These are phyloP conservation scores for Salicornia ramosissima DNA, from an alignment of 148 eudicot genomes.

Conservation along the genomic window DNA sequence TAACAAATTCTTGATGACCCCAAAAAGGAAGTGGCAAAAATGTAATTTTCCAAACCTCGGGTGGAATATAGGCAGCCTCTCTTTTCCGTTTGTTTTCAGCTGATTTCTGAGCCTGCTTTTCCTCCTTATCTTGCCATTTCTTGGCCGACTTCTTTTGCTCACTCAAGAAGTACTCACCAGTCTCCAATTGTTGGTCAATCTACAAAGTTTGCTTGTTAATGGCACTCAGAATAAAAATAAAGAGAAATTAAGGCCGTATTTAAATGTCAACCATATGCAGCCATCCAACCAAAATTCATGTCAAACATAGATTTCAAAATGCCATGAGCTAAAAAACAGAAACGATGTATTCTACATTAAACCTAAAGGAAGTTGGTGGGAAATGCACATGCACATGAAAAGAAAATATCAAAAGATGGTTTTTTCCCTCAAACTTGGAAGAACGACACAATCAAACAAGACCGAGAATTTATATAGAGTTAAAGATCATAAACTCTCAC, in stretches of 20 bases:
- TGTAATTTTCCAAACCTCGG: constrained; percentile 46
- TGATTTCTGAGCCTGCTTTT: constrained; percentile 67
- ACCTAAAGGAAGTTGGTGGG: neutral
- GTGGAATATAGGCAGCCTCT: constrained; percentile 75
- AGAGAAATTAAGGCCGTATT: neutral
- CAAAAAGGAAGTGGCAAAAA: too few relatives aligned
- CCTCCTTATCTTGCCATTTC: constrained; percentile 82
- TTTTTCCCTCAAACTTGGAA: too few relatives aligned
- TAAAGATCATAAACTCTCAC: constrained; percentile 33
- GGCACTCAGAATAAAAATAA: neutral
- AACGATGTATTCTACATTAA: neutral
- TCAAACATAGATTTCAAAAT: neutral
- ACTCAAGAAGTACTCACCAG: constrained; percentile 83
- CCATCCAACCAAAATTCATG: neutral
- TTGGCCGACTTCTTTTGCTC: constrained; percentile 72
- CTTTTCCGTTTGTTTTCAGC: constrained; percentile 76
- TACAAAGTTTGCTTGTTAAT: constrained; percentile 22
- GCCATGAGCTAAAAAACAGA: neutral
- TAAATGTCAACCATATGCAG: neutral
- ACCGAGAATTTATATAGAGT: neutral
- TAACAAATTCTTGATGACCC: neutral
- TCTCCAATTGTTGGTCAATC: constrained; percentile 79
- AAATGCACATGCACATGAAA: neutral
- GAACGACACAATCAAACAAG: neutral
- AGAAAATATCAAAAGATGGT: too few relatives aligned